phyloP scores from a whole-genome alignment of 2,329 filamentous ascomycete genomes.

The Penicillium sp. region DNA sequence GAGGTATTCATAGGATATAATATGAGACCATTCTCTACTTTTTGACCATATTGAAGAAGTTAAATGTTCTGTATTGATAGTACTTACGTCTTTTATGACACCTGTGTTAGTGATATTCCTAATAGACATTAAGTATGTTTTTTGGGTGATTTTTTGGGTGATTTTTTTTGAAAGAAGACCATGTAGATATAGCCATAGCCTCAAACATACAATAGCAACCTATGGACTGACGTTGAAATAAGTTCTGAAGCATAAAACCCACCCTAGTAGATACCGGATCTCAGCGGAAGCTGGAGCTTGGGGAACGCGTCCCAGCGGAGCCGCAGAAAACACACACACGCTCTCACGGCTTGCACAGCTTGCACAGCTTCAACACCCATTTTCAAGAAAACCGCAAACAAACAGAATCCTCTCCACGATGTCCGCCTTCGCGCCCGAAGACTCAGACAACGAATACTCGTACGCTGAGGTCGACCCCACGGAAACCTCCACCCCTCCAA shows the following conservation, averaged over 20 bases:
- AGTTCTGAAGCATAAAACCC: background rate
- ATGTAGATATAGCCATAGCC: background rate
- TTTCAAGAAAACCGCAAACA: background rate
- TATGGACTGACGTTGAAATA: slow-evolving; percentile 1
- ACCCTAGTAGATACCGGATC: background rate
- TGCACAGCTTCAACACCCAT: background rate
- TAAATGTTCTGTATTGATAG: background rate
- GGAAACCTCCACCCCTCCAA: slow-evolving; percentile 17
- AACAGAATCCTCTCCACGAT: slow-evolving; percentile 4
- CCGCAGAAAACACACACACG: slow-evolving; percentile 1
- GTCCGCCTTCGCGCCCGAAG: slow-evolving; percentile 25
- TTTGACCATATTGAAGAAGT: too few species aligned
- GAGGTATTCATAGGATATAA: background rate
- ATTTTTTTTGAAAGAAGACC: background rate
- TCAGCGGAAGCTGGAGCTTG: background rate
- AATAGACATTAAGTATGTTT: background rate
- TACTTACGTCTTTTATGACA: background rate
- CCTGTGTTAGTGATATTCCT: background rate
- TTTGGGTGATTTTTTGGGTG: background rate
- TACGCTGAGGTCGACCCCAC: slow-evolving; percentile 19
- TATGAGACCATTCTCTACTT: too few species aligned
- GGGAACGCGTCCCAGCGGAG: slow-evolving; percentile 5
- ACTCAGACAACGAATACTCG: slow-evolving; percentile 20
- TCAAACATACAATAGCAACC: background rate
- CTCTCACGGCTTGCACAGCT: background rate